These are phyloP conservation scores for Leucoagaricus sp. DNA, from an alignment of 1,284 basidiomycete species.

Conservation along the genomic window DNA sequence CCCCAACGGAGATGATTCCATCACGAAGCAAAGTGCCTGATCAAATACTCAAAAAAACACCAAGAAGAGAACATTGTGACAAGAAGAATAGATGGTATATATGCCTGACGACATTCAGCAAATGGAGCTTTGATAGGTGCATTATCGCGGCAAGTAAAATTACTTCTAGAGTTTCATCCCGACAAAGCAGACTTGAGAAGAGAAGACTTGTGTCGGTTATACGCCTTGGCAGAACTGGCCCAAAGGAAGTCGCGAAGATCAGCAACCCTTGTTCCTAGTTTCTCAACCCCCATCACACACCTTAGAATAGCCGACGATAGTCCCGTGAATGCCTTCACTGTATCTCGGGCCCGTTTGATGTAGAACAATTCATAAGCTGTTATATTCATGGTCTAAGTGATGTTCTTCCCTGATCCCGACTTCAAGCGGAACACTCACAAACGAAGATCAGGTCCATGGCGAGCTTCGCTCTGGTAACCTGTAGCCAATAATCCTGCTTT, in stretches of 20 bases:
- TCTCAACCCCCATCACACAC: conserved; percentile 36
- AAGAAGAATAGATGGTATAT: conserved; percentile 13
- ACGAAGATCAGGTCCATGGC: conserved; percentile 83
- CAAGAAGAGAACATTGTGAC: not conserved
- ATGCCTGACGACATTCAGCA: not conserved
- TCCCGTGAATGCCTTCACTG: conserved; percentile 67
- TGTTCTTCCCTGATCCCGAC: not conserved
- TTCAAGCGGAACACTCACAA: conserved; percentile 53
- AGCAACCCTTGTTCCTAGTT: not conserved
- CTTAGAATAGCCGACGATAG: conserved; percentile 70
- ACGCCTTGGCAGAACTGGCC: conserved; percentile 67
- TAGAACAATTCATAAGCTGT: conserved; percentile 47
- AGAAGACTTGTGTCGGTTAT: conserved; percentile 62
- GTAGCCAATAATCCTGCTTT: conserved; percentile 75
- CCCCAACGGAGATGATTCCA: not conserved
- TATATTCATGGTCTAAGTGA: conserved; percentile 1
- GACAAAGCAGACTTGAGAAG: conserved; percentile 51
- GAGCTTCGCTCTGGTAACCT: conserved; percentile 66
- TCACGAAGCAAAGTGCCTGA: not conserved
- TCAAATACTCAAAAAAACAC: not conserved
- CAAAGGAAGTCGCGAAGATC: conserved; percentile 8
- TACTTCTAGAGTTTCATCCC: conserved; percentile 12
- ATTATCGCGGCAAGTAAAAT: not conserved
- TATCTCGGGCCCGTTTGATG: conserved; percentile 57
- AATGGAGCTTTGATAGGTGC: not conserved